Conservation (phyloP, 2,329 filamentous ascomycete species). For the Penicillium sp. region DNA sequence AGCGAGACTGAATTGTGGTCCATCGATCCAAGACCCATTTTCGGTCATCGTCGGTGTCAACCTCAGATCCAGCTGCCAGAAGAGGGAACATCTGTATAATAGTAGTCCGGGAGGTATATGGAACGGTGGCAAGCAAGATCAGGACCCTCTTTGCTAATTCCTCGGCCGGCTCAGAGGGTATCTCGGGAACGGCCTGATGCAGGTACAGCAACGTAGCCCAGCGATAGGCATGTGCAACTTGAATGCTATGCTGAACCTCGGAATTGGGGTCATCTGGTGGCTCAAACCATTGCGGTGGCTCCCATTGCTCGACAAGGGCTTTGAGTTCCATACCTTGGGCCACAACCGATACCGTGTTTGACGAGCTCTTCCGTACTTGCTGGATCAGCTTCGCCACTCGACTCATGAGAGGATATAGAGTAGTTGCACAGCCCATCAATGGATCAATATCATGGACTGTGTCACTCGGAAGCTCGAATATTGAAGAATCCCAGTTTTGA, state of each 20-base stretch:
- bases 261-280: conserved; percentile 63
- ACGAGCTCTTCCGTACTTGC: conserved; percentile 54
- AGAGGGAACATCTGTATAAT: conserved; percentile 71
- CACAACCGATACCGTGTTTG: conserved; percentile 61
- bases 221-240: conserved; percentile 66
- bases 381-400: conserved; percentile 65
- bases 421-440: conserved; percentile 66
- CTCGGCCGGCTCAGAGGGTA: conserved; percentile 58
- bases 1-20: conserved; percentile 58
- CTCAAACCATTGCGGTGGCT: conserved; percentile 57
- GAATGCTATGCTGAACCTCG: conserved; percentile 62
- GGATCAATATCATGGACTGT: conserved; percentile 62
- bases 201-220: conserved; percentile 66
- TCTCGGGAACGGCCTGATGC: conserved; percentile 66
- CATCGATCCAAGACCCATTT: conserved; percentile 64
- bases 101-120: conserved; percentile 59
- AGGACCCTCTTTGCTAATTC: conserved; percentile 62
- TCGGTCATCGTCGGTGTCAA: conserved; percentile 57
- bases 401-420: conserved; percentile 67
- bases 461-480: conserved; percentile 43
- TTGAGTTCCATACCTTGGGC: conserved; percentile 63
- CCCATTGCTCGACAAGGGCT: conserved; percentile 60
- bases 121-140: conserved; percentile 61
- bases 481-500: conserved; percentile 41
- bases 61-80: conserved; percentile 65